A percentile compares a stretch with the other conserved stretches of the same genome.
These are phyloP conservation scores for Zymoseptoria ardabiliae DNA, from an alignment of 2,329 filamentous ascomycete genomes.

Conservation along the genomic window DNA sequence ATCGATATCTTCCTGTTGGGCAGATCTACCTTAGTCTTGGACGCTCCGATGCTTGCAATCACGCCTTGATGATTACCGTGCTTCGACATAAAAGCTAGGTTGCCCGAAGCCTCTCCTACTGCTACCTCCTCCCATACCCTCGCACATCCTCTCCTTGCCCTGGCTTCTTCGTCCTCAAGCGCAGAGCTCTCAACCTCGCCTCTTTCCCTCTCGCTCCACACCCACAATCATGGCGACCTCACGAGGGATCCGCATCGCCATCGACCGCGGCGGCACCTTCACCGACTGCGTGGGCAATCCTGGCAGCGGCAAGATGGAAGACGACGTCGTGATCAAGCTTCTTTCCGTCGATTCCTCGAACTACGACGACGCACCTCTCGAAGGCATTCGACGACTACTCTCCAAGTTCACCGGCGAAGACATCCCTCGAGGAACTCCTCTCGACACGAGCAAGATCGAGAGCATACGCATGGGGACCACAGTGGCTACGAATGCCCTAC, in stretches of 20 bases:
- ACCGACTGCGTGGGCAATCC: conserved; percentile 86
- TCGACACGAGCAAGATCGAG: conserved; percentile 78
- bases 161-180: neutral
- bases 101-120: neutral
- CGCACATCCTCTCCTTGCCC: neutral
- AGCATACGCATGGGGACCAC: conserved; percentile 95
- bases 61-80: neutral
- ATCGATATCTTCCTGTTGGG: too few species aligned
- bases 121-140: neutral
- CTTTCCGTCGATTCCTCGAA: conserved; percentile 85
- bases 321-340: conserved; percentile 79
- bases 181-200: neutral
- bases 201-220: neutral
- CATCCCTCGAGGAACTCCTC: conserved; percentile 68
- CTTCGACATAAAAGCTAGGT: neutral
- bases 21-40: too few species aligned
- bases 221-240: neutral
- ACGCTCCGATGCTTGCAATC: too few species aligned
- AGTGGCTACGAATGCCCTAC: conserved; percentile 82
- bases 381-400: conserved; percentile 82
- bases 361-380: conserved; percentile 83
- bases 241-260: conserved; percentile 65
- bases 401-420: conserved; percentile 66
- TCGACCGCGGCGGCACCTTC: conserved; percentile 78
- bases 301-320: conserved; percentile 57